Percentiles rank a stretch among this genome's conserved stretches.
phyloP scores from a whole-genome alignment of 208 protist species.

The Leishmania lainsoni region DNA sequence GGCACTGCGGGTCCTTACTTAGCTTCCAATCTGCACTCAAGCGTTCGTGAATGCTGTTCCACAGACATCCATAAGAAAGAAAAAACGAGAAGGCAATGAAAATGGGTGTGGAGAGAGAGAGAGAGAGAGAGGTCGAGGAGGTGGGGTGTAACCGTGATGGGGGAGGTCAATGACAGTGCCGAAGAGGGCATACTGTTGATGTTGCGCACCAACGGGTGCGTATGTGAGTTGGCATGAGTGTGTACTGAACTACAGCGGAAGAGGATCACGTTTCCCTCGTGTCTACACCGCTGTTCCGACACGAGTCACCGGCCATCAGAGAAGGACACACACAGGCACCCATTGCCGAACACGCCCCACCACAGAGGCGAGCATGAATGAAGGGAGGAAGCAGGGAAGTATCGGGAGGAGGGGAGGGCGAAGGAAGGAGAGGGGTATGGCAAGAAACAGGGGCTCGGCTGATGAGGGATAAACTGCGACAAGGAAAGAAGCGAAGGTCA shows the following conservation, averaged over 20 bases:
- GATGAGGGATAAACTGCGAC: background rate
- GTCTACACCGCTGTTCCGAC: background rate
- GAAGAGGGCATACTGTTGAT: background rate
- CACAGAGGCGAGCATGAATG: background rate
- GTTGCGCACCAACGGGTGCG: background rate
- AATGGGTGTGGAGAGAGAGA: background rate
- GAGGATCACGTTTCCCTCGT: background rate
- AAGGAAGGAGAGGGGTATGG: background rate
- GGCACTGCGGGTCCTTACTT: background rate
- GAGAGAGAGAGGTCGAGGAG: background rate
- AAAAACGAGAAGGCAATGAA: constrained; percentile 2
- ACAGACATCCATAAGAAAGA: background rate
- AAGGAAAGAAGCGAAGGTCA: background rate
- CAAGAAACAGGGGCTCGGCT: background rate
- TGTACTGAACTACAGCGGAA: background rate
- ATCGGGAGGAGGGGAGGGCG: constrained; percentile 2
- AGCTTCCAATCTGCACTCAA: background rate
- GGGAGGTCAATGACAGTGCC: background rate
- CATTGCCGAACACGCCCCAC: background rate
- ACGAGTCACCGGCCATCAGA: background rate
- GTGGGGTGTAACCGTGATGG: background rate
- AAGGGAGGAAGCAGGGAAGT: constrained; percentile 10
- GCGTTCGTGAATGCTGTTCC: background rate
- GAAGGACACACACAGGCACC: background rate
- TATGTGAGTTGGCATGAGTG: background rate